Base-by-base conservation (phyloP, 1,284 basidiomycete species). In the Cutaneotrichosporon dermatis region DNA sequence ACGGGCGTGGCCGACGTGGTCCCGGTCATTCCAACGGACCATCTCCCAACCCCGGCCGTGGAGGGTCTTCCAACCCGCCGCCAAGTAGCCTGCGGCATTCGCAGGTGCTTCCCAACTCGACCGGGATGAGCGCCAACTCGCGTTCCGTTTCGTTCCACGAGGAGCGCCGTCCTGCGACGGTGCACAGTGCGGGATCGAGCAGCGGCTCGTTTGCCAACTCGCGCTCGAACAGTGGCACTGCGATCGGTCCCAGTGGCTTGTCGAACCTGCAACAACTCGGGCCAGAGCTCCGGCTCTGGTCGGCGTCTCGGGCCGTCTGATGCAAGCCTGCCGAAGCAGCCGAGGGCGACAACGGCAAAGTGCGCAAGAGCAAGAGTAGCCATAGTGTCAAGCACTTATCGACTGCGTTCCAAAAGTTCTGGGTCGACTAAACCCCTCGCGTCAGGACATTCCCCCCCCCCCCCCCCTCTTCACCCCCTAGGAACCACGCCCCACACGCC, bases 381-480 rank as follows among this genome's bases (percentile, higher is more conserved):
- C 66, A 66, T 54, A 69, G 71, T 50, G 66, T 74, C 25, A 73
- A 70, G 60, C 69, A 74, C 51, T 44, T 76, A 3, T 67, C 71
- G 0, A 66, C 68, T 1, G 69, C 73, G 1, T 51, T 76, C 6
- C 70, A 72, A 2, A 70, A 69, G 55, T 75, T 76, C 59, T 76
- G 75, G 75, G 69, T 72, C 7, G 75, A 73, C n/a, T 75, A 66
- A 46, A 16, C 12, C 49, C 35, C 12, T 9, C 34, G 33, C 45
- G 49, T 3, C 33, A 46, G 54, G 46, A 25, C 50, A 51, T 13
- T 51, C 9, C 44, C 43, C 11, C 1, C 40, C n/a, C 40, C 8
- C 12, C 8, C 25, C 25, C 25, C 25, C n/a, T n/a, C n/a, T n/a
- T n/a, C 2, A 25, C 25, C 25, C 25, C 25, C 25, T 25, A 2